Evolutionary conservation across 2,329 filamentous ascomycete genomes (phyloP).

Genomic region (Fusarium tricinctum): DNA sequence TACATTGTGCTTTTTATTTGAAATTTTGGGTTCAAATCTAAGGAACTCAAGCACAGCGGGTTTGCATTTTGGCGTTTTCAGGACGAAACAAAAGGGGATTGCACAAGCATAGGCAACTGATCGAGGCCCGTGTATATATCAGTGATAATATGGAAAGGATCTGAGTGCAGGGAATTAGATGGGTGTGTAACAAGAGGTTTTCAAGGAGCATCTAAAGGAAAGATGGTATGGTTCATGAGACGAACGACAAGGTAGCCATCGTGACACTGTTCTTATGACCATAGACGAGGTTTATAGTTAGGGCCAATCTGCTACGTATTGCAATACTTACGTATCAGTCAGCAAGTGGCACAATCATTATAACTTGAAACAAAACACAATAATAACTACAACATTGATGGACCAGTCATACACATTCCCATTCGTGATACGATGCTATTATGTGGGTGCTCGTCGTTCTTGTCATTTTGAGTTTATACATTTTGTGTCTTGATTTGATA

Average conservation of each 20-base stretch:
- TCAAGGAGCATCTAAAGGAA: conserved; percentile 4
- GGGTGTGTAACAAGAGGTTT: conserved; percentile 15
- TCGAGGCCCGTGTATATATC: conserved; percentile 13
- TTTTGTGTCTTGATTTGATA: conserved; percentile 10
- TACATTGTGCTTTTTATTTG: conserved; percentile 7
- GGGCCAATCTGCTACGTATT: conserved; percentile 16
- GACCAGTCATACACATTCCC: not conserved
- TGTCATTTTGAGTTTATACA: not conserved
- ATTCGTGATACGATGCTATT: no score
- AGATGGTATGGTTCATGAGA: conserved; percentile 30
- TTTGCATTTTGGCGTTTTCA: conserved; percentile 44
- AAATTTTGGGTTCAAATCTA: conserved; percentile 15
- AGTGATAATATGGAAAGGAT: conserved; percentile 31
- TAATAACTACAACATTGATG: conserved; percentile 4
- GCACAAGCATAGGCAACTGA: conserved; percentile 24
- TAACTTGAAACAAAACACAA: conserved; percentile 37
- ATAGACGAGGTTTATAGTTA: conserved; percentile 6
- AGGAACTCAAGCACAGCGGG: conserved; percentile 18
- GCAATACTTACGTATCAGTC: conserved; percentile 8
- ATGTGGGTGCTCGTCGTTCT: not conserved
- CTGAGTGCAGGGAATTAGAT: conserved; percentile 19
- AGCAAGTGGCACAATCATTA: conserved; percentile 15
- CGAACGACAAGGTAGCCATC: conserved; percentile 30
- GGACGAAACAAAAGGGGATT: conserved; percentile 28
- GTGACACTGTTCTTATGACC: conserved; percentile 26